phyloP scores from a whole-genome alignment of 768 basidiomycete species.

The Nevesoporus exiguus region DNA sequence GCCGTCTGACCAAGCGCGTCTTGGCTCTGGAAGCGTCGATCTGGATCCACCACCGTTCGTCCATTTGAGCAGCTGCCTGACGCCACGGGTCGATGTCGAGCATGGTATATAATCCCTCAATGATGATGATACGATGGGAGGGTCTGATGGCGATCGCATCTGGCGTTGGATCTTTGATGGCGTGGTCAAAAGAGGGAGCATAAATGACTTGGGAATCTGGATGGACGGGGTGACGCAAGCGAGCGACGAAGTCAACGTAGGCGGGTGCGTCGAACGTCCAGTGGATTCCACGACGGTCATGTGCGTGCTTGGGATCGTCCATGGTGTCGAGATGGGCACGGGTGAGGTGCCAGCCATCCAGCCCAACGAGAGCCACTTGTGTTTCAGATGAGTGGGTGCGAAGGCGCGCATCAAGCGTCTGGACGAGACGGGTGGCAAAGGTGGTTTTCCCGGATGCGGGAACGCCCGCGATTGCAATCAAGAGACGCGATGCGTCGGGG shows the following conservation, averaged over 20 bases:
- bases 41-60: conserved; percentile 77
- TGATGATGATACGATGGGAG: conserved; percentile 70
- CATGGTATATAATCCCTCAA: conserved; percentile 89
- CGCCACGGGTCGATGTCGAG: conserved; percentile 73
- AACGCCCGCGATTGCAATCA: conserved; percentile 72
- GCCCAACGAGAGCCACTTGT: conserved; percentile 62
- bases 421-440: conserved; percentile 56
- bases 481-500: conserved; percentile 40
- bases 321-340: conserved; percentile 73
- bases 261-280: conserved; percentile 86
- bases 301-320: conserved; percentile 72
- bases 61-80: conserved; percentile 57
- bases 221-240: conserved; percentile 38
- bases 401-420: conserved; percentile 48
- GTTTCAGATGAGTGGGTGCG: conserved; percentile 1
- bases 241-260: conserved; percentile 65
- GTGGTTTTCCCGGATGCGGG: conserved; percentile 90
- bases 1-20: conserved; percentile 61
- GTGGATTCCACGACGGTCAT: conserved; percentile 77
- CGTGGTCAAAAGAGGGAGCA: conserved; percentile 86
- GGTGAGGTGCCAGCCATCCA: conserved; percentile 93
- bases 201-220: conserved; percentile 34
- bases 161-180: conserved; percentile 78
- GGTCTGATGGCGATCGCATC: conserved; percentile 56
- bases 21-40: conserved; percentile 54